Evolutionary conservation across 148 eudicot species (phyloP).

Genomic region (Diospyros lotus): DNA sequence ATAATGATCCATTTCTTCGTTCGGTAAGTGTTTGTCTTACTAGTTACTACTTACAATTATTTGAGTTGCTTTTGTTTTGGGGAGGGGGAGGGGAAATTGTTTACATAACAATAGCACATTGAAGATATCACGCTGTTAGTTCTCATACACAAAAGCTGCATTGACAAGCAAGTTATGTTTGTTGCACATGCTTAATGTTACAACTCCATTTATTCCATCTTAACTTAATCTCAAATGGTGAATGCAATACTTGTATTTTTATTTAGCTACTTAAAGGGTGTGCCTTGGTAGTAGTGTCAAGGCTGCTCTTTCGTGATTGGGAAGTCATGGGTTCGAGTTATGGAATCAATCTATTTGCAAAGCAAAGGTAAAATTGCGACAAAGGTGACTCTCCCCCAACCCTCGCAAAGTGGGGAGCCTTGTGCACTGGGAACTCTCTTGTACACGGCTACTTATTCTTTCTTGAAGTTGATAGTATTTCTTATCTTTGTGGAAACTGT

Average conservation of each 20-base stretch:
- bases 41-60: neutral
- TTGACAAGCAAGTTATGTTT: constrained; percentile 6
- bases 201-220: neutral
- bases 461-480: neutral
- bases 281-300: neutral
- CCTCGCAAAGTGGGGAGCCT: no score
- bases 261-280: neutral
- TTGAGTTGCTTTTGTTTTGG: neutral
- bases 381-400: no score
- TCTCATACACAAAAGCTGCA: neutral
- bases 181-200: neutral
- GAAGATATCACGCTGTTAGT: neutral
- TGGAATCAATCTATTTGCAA: no score
- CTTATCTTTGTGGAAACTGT: neutral
- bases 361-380: no score
- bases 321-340: no score
- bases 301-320: no score
- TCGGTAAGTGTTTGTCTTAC: constrained; percentile 23
- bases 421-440: no score
- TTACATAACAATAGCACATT: neutral
- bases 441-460: no score
- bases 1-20: constrained; percentile 43
- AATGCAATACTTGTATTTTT: neutral
- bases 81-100: neutral
- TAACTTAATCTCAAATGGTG: neutral